Conservation (phyloP, 2,329 filamentous ascomycete species). For the Fusarium sp. region DNA sequence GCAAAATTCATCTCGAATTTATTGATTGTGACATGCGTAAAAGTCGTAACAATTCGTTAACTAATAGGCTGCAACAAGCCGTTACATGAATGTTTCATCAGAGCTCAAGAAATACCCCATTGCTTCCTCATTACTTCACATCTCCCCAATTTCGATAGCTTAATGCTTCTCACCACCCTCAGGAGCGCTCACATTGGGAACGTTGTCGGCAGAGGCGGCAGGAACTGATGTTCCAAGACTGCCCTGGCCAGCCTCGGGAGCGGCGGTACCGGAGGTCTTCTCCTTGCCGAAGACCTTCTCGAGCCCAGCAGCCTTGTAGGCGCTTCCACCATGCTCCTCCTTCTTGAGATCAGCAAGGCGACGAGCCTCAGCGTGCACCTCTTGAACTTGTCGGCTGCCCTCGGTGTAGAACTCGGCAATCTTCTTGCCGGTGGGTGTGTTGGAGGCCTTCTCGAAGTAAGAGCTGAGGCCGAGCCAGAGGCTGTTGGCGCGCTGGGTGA, state of each 20-base stretch:
- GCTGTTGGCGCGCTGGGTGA: constrained; percentile 75
- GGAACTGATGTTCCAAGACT: constrained; percentile 31
- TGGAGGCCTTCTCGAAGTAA: constrained; percentile 94
- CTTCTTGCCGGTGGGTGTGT: constrained; percentile 87
- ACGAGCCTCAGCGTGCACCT: constrained; percentile 91
- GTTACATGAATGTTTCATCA: constrained; percentile 2
- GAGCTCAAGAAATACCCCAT: neutral
- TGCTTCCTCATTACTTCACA: neutral
- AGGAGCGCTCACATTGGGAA: constrained; percentile 37
- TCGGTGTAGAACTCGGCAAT: constrained; percentile 88
- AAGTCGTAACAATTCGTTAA: constrained; percentile 39
- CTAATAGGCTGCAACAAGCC: constrained; percentile 11
- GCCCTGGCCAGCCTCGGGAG: constrained; percentile 29
- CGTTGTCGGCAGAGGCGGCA: constrained; percentile 24
- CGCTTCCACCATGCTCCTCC: constrained; percentile 65
- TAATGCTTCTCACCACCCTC: constrained; percentile 39
- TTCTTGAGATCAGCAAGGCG: constrained; percentile 90
- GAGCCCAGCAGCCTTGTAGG: constrained; percentile 67
- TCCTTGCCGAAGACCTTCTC: constrained; percentile 67
- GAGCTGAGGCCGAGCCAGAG: constrained; percentile 74
- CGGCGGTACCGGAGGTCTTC: constrained; percentile 44
- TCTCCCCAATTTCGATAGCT: neutral
- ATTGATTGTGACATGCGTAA: constrained; percentile 32
- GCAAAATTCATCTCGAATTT: constrained; percentile 17
- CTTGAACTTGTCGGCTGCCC: constrained; percentile 86